Conservation (phyloP, 2,329 filamentous ascomycete genomes). For the Chaetomium sp. region DNA sequence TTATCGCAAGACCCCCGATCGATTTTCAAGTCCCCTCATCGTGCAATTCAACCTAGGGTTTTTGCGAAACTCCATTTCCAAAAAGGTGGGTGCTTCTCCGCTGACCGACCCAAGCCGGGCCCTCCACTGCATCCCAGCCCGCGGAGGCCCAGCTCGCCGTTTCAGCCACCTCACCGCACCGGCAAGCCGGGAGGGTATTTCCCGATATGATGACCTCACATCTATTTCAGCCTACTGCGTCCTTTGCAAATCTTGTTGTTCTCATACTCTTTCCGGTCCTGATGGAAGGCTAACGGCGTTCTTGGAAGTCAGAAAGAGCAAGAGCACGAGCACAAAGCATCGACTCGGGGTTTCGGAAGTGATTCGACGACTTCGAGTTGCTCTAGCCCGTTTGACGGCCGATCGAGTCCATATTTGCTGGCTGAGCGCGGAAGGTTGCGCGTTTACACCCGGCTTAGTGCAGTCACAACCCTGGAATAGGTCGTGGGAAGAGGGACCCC, state of each 20-base stretch:
- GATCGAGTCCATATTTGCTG: slow-evolving; percentile 7
- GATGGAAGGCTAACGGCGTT: slow-evolving; percentile 1
- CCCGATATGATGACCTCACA: slow-evolving; percentile 1
- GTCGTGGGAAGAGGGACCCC: slow-evolving; percentile 13
- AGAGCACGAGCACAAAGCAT: too few species aligned
- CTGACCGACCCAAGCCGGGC: slow-evolving; percentile 23
- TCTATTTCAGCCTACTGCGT: background rate
- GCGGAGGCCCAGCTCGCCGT: background rate
- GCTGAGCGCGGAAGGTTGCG: slow-evolving; percentile 1
- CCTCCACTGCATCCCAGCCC: slow-evolving; percentile 19
- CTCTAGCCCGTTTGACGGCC: slow-evolving; percentile 4
- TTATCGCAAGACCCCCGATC: background rate
- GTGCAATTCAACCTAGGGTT: background rate
- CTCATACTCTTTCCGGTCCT: background rate
- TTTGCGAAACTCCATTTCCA: slow-evolving; percentile 2
- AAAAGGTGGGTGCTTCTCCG: slow-evolving; percentile 32
- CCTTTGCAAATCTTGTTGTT: background rate
- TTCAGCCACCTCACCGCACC: slow-evolving; percentile 8
- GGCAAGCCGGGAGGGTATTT: background rate
- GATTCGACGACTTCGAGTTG: background rate
- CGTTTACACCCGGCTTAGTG: slow-evolving; percentile 13
- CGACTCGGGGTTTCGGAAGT: background rate
- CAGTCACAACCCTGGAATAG: slow-evolving; percentile 6
- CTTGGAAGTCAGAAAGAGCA: background rate
- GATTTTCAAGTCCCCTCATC: background rate